Base-by-base conservation (phyloP, 2,329 filamentous ascomycete species). In the Helicocarpus griseus region DNA sequence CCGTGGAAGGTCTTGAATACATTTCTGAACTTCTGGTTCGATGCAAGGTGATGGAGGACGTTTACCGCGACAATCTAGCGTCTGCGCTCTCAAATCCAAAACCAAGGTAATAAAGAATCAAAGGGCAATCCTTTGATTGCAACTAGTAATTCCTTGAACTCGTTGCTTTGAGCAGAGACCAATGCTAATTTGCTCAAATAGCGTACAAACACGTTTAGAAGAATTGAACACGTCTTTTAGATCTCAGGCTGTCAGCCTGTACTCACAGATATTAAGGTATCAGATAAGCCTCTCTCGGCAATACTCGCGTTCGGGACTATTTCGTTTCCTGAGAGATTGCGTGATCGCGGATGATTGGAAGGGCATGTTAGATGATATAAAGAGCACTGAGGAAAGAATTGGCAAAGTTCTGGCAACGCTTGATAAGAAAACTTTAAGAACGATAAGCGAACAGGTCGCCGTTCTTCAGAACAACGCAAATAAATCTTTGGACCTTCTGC, bases 11-110 rank as follows among this genome's bases (percentile, higher is more conserved):
- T n/a, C 28, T 46, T 33, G 43, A 46, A 35, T 31, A 46, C 19
- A 33, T 46, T 19, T 46, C 43, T 13, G 29, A 46, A 21, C 43
- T 46, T 46, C 29, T 46, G 3, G 29, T 46, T 46, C 43, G 43
- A 28, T 46, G 43, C 28, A 46, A 46, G 28, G 43, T 46, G 3
- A 46, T 17, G n/a, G 43, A 46, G 28, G 43, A 46, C 19, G 31
- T 28, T 6, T 46, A 46, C 31, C 26, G 28, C 14, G 43, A 46
- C 19, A 46, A 33, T 28, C 29, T 46, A 31, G 43, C 26, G 8
- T 33, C 24, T 46, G 21, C 19, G 43, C 43, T 46, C 29, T 11
- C 17, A 22, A 5, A 24, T 22, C 31, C 43, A 35, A 33, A 21
- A 19, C 14, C 43, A 46, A n/a, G 26, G 43, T 43, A 43, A 43